These are phyloP conservation scores for Acanthamoeba divionensis DNA, from an alignment of 208 protist genomes.

Conservation along the genomic window DNA sequence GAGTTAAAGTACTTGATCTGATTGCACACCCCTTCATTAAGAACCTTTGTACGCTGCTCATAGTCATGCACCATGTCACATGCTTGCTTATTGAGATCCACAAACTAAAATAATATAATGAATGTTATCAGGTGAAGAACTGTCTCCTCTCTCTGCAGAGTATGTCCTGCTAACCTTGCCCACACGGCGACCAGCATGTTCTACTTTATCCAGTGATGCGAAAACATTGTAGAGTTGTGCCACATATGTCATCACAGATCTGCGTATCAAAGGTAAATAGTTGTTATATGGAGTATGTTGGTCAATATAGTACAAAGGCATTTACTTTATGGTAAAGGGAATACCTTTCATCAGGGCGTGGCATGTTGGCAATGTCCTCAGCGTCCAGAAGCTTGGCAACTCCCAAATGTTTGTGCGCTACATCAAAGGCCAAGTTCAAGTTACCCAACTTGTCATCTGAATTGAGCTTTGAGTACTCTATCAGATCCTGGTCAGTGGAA, in stretches of 20 bases:
- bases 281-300: not conserved
- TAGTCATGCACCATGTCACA: constrained; percentile 55
- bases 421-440: constrained; percentile 79
- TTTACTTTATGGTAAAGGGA: too few relatives aligned
- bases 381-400: constrained; percentile 78
- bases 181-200: constrained; percentile 56
- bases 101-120: not conserved
- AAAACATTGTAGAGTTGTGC: constrained; percentile 74
- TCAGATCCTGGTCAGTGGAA: not conserved
- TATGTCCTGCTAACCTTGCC: constrained; percentile 52
- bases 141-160: not conserved
- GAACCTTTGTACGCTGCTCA: constrained; percentile 39
- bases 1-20: not conserved
- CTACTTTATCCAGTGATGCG: constrained; percentile 50
- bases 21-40: not conserved
- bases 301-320: too few relatives aligned
- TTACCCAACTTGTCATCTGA: constrained; percentile 64
- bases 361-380: constrained; percentile 71
- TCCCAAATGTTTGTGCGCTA: constrained; percentile 73
- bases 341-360: constrained; percentile 73
- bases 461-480: constrained; percentile 26
- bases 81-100: constrained; percentile 11
- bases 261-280: too few relatives aligned
- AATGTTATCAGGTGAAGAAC: not conserved
- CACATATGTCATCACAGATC: constrained; percentile 85